Evolutionary conservation across 2,329 filamentous ascomycete species (phyloP).

Genomic region (Arachnomyces sp.): DNA sequence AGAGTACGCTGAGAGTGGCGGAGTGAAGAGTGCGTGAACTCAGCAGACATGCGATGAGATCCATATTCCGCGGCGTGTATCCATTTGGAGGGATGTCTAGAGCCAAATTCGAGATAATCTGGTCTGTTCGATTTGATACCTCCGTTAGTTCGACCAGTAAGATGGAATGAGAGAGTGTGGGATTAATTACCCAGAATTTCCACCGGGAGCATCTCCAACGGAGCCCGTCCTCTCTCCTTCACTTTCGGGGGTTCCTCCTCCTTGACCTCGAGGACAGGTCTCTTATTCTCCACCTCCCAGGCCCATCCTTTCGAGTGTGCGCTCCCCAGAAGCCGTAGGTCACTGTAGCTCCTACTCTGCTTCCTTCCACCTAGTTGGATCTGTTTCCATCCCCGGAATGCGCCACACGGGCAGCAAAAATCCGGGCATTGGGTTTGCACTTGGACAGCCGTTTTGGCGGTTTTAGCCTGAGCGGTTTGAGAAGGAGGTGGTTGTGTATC

Average conservation of each 20-base stretch:
- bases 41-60: conserved; percentile 67
- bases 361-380: conserved; percentile 37
- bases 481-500: conserved; percentile 29
- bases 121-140: conserved; percentile 41
- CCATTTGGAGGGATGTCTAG: conserved; percentile 69
- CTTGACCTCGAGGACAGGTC: conserved; percentile 16
- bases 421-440: conserved; percentile 20
- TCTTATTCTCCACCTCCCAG: conserved; percentile 29
- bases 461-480: conserved; percentile 19
- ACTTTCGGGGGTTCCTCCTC: conserved; percentile 17
- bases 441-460: conserved; percentile 16
- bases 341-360: conserved; percentile 38
- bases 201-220: conserved; percentile 60
- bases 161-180: conserved; percentile 8
- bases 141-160: background rate
- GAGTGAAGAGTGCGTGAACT: conserved; percentile 68
- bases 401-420: conserved; percentile 41
- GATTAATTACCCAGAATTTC: conserved; percentile 61
- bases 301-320: conserved; percentile 34
- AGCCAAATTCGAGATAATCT: conserved; percentile 67
- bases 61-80: conserved; percentile 66
- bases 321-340: conserved; percentile 29
- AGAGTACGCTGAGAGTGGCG: conserved; percentile 66
- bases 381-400: conserved; percentile 39
- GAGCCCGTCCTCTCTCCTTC: conserved; percentile 32